These are phyloP conservation scores for Penicillium palitans DNA, from an alignment of 2,329 filamentous ascomycete genomes.

Conservation along the genomic window DNA sequence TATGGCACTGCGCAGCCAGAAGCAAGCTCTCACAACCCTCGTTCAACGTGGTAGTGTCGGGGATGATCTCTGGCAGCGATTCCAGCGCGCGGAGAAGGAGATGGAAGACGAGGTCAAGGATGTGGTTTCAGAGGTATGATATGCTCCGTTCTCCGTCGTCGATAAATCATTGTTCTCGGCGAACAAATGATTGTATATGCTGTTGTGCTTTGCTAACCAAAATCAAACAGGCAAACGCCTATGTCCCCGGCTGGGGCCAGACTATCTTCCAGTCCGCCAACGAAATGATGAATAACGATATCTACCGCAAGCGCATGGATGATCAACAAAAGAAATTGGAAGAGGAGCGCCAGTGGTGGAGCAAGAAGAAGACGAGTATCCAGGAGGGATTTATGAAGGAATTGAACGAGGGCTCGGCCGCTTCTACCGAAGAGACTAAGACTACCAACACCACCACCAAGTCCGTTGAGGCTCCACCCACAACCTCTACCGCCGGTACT, in stretches of 20 bases:
- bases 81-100: conserved; percentile 89
- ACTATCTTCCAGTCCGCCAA: conserved; percentile 96
- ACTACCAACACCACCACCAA: conserved; percentile 19
- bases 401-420: conserved; percentile 51
- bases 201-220: conserved; percentile 21
- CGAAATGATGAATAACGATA: conserved; percentile 85
- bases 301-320: conserved; percentile 71
- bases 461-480: conserved; percentile 24
- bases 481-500: conserved; percentile 38
- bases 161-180: not conserved
- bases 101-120: conserved; percentile 95
- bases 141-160: conserved; percentile 1
- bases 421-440: conserved; percentile 17
- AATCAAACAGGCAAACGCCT: conserved; percentile 76
- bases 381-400: conserved; percentile 81
- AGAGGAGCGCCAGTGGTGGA: conserved; percentile 89
- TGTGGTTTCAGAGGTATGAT: conserved; percentile 80
- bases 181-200: not conserved
- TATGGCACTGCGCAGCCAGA: conserved; percentile 82
- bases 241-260: conserved; percentile 85
- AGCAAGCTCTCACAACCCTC: conserved; percentile 79
- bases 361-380: conserved; percentile 73
- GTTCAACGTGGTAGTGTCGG: conserved; percentile 90
- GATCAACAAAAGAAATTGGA: conserved; percentile 71
- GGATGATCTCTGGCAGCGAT: conserved; percentile 93